phyloP scores from a whole-genome alignment of 2,329 filamentous ascomycete genomes.

The Penicillium palitans region DNA sequence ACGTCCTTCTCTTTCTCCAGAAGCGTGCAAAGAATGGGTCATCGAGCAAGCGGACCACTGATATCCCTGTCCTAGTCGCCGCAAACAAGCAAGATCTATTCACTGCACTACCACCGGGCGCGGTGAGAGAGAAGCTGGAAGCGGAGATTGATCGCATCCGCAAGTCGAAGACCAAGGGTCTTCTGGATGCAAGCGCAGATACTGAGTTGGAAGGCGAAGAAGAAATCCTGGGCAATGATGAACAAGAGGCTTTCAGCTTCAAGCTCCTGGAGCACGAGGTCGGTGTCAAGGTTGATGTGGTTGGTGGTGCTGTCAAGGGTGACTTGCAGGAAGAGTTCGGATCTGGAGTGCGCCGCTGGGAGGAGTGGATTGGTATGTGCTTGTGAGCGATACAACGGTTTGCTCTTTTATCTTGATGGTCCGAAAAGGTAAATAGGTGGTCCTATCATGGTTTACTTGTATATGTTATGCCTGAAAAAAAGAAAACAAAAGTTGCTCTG shows the following conservation, averaged over 20 bases:
- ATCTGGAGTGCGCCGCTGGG: slow-evolving; percentile 79
- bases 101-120: slow-evolving; percentile 76
- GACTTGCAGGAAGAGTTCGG: slow-evolving; percentile 53
- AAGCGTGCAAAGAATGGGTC: slow-evolving; percentile 61
- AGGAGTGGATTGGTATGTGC: slow-evolving; percentile 81
- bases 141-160: slow-evolving; percentile 78
- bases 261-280: slow-evolving; percentile 75
- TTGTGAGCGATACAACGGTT: slow-evolving; percentile 49
- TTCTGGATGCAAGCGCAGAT: slow-evolving; percentile 77
- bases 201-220: slow-evolving; percentile 64
- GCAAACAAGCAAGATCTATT: slow-evolving; percentile 97
- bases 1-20: slow-evolving; percentile 80
- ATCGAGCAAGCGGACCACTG: slow-evolving; percentile 55
- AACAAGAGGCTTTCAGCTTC: slow-evolving; percentile 75
- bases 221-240: slow-evolving; percentile 81
- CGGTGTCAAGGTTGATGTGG: slow-evolving; percentile 72
- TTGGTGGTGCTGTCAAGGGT: slow-evolving; percentile 68
- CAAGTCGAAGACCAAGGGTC: slow-evolving; percentile 71
- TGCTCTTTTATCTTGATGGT: neutral
- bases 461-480: neutral
- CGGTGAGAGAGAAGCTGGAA: slow-evolving; percentile 76
- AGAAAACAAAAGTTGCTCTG: neutral
- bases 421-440: slow-evolving; percentile 5
- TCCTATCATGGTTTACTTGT: neutral
- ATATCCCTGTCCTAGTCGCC: slow-evolving; percentile 76